Base-by-base conservation (phyloP, 192 early-diverging fungal species). In the Backusella luteola region DNA sequence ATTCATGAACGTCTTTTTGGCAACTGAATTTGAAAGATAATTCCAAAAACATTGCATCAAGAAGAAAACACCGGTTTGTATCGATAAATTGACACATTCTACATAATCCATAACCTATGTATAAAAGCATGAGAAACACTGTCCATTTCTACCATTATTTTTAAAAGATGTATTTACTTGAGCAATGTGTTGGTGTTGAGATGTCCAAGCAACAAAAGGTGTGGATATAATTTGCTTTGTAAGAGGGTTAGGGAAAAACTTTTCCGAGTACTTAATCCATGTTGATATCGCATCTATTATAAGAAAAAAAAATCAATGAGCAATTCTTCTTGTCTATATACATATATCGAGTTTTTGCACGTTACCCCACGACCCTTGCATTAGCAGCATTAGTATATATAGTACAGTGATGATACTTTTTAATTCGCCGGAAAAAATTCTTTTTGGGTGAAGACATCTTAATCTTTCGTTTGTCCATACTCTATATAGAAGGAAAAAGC, bases 41-140 rank as follows among this genome's bases (percentile, higher is more conserved):
- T 84, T 82, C 85, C 85, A 86, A 73, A 86, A 86, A n/a, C 80
- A 82, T 76, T 84, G 85, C 36, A 86, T 7, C 0, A 86, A 74
- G 44, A 86, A 84, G 68, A 86, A 79, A 7, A 80, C 67, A 14
- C 83, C 75, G 39, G 83, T 84, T 52, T 69, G 39, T 23, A 80
- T 67, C 19, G 75, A 73, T 29, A 73, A 76, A 38, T 75, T 63
- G 1, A 73, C 36, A 32, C 80, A 78, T 75, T 74, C 52, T n/a
- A 74, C 63, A 42, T 73, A 79, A 69, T 76, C 70, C 21, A 74
- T 69, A 21, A 39, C 29, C 73, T 71, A 53, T 49, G 46, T 49
- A 15, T 23, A 63, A 32, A 17, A 29, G 23, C 11, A 36, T 3
- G 21, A 23, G 38, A 38, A 71, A 29, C 12, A 34, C 9, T 36